A percentile compares a stretch with the other conserved stretches of the same genome.
These are phyloP conservation scores for Paramecium sexaurelia DNA, from an alignment of 73 alveolate species.

Conservation along the genomic window DNA sequence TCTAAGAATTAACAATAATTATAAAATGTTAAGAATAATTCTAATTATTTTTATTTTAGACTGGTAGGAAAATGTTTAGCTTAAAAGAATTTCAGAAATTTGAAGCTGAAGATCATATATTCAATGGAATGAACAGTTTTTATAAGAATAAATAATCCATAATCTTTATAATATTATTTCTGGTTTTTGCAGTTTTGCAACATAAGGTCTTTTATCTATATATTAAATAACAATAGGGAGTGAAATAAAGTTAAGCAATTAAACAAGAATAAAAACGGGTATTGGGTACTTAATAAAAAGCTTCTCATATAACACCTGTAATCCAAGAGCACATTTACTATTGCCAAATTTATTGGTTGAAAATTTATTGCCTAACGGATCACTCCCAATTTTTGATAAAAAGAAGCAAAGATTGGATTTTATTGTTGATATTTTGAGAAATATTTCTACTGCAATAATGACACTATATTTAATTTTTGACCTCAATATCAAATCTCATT, in stretches of 20 bases:
- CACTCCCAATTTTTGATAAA: slow-evolving; percentile 91
- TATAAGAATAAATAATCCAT: background rate
- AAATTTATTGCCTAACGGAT: slow-evolving; percentile 93
- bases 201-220: slow-evolving; percentile 43
- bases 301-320: slow-evolving; percentile 76
- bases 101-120: background rate
- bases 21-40: background rate
- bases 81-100: background rate
- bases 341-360: slow-evolving; percentile 89
- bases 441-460: slow-evolving; percentile 94
- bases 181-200: slow-evolving; percentile 31
- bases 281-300: background rate
- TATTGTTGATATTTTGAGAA: slow-evolving; percentile 90
- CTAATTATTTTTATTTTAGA: background rate
- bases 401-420: slow-evolving; percentile 86
- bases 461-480: slow-evolving; percentile 76
- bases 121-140: background rate
- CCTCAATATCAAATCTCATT: slow-evolving; percentile 63
- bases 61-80: background rate
- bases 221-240: slow-evolving; percentile 15
- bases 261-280: slow-evolving; percentile 21
- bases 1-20: background rate
- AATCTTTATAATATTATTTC: background rate
- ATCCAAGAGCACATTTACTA: slow-evolving; percentile 91
- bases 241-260: background rate